These are phyloP conservation scores for Lichtheimia hyalospora DNA, from an alignment of 371 early-diverging fungal species.

Conservation along the genomic window DNA sequence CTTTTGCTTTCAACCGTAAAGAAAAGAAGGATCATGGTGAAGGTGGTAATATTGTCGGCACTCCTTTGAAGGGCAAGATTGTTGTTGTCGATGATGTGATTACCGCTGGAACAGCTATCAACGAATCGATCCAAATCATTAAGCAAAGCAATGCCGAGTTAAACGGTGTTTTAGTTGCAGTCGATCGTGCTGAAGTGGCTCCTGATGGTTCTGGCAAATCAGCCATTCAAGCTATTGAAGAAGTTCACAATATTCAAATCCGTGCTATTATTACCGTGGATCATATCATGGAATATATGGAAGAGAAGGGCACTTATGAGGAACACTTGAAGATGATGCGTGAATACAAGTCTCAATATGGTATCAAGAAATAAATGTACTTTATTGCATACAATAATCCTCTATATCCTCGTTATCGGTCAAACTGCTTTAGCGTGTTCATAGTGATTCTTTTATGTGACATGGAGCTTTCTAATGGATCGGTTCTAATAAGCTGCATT, in stretches of 20 bases:
- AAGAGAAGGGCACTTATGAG: constrained; percentile 76
- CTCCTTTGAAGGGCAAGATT: constrained; percentile 74
- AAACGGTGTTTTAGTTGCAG: constrained; percentile 87
- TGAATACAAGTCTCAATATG: constrained; percentile 73
- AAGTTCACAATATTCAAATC: constrained; percentile 77
- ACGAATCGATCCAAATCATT: constrained; percentile 86
- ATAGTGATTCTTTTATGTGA: no score
- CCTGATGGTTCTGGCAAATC: constrained; percentile 71
- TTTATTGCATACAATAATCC: no score
- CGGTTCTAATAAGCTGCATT: no score
- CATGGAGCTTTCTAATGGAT: no score
- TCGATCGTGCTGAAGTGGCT: constrained; percentile 89
- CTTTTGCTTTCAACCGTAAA: constrained; percentile 95
- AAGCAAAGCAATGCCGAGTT: constrained; percentile 58
- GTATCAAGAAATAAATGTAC: constrained; percentile 54
- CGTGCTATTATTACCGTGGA: constrained; percentile 85
- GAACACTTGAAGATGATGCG: constrained; percentile 63
- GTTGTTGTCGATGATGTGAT: constrained; percentile 97
- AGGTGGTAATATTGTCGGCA: constrained; percentile 93
- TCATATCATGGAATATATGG: constrained; percentile 87
- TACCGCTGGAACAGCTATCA: constrained; percentile 97
- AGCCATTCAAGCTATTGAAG: constrained; percentile 94
- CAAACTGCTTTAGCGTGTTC: no score
- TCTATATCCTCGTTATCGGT: no score
- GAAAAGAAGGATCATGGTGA: constrained; percentile 99